Evolutionary conservation across 345 rosid species (phyloP), one percentile per base, ranked within the genome.

Genomic region (Eutrema yunnanense): DNA sequence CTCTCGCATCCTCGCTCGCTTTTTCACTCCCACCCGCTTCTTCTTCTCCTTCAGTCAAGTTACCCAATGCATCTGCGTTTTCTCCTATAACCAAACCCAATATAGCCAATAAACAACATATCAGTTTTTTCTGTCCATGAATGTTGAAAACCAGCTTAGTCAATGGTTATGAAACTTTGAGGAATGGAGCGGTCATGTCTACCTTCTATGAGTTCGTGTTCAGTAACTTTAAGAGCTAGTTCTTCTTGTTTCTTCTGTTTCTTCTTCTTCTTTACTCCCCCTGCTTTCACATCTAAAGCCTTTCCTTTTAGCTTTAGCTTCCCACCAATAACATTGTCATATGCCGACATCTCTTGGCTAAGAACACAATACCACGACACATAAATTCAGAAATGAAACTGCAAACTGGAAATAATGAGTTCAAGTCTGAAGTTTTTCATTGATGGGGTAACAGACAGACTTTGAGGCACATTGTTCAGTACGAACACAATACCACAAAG

Each of bases 291-390:
- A 66, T 89, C 92, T 64, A 95, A 82, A n/a, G 97, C 90, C 62
- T 95, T 95, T 3, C 97, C 97, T 81, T 95, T 95, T 6, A 95
- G 88, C 84, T 95, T 91, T 70, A 95, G 79, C 83, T 92, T 91
- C 69, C 97, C 96, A 63, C 90, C 90, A 26, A 92, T 84, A 4
- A 89, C 83, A 50, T 86, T 88, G 14, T 92, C 93, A 67, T 83
- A 95, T 6, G 69, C 80, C 2, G 97, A 94, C 99, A 92, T 92
- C 50, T 72, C 71, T 67, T 29, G 32, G 67, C 78, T n/a, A 59
- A 65, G 46, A 65, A 65, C 73, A 74, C 44, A 47, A 4, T 6
- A 42, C 36, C 67, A 66, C 42, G 55, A 5, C 13, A 8, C 41
- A 73, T 19, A 41, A 56, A 48, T 1, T 63, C 38, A 37, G 58